Evolutionary conservation across 2,329 filamentous ascomycete genomes (phyloP).

Genomic region (Pseudogymnoascus sp.): DNA sequence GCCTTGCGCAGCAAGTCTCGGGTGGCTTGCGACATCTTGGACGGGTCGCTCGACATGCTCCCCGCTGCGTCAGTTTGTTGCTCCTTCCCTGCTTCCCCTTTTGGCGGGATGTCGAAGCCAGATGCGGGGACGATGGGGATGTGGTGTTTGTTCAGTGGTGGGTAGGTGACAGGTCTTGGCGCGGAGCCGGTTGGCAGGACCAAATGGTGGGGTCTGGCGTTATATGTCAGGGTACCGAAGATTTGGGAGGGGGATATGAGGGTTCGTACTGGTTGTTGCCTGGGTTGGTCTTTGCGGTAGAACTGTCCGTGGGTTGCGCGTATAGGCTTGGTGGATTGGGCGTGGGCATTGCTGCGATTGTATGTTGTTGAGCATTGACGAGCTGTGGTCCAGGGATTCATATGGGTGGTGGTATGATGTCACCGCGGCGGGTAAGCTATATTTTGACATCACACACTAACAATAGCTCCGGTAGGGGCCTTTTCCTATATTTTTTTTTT

Average conservation of each 20-base stretch:
- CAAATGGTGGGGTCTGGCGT: not conserved
- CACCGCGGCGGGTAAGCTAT: not conserved
- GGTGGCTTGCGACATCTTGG: conserved; percentile 58
- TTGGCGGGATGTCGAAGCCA: not conserved
- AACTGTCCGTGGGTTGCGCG: not conserved
- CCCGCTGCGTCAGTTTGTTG: not conserved
- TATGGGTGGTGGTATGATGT: conserved; percentile 3
- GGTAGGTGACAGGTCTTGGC: not conserved
- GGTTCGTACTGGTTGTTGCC: not conserved
- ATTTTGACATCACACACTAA: conserved; percentile 1
- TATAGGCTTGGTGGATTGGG: conserved; percentile 9
- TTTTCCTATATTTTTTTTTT: too few species aligned
- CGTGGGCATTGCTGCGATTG: not conserved
- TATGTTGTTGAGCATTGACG: not conserved
- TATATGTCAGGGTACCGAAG: not conserved
- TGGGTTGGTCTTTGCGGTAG: not conserved
- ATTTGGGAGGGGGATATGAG: not conserved
- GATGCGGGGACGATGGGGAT: conserved; percentile 10
- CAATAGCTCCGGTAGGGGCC: not conserved
- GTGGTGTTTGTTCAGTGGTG: conserved; percentile 3
- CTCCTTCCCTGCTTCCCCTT: not conserved
- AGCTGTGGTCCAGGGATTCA: not conserved
- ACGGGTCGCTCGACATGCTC: conserved; percentile 24
- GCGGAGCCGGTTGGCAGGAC: not conserved
- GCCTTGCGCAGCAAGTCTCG: conserved; percentile 71